phyloP scores from a whole-genome alignment of 805 yeast species.

The Spathaspora hagerdaliae region DNA sequence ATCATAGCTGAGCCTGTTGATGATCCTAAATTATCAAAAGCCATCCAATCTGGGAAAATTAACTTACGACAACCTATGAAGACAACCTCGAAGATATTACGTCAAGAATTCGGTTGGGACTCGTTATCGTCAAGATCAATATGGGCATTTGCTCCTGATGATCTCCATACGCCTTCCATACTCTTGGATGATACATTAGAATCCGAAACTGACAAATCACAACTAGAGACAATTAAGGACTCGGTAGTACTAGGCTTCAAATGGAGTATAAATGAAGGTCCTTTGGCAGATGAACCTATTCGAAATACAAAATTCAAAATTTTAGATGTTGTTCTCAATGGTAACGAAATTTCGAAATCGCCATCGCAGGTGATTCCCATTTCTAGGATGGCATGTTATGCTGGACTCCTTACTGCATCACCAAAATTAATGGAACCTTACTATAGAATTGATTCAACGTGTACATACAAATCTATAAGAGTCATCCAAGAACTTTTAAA shows the following conservation, averaged over 20 bases:
- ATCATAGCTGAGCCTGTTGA: constrained; percentile 75
- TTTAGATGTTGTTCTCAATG: constrained; percentile 53
- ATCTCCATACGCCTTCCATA: constrained; percentile 44
- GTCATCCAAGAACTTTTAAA: constrained; percentile 48
- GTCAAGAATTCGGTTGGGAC: constrained; percentile 71
- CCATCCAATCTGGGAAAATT: constrained; percentile 50
- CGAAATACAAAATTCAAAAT: constrained; percentile 67
- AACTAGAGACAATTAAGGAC: constrained; percentile 44
- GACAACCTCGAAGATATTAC: constrained; percentile 50
- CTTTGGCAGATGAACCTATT: constrained; percentile 83
- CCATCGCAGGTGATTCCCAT: constrained; percentile 76
- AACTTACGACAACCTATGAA: constrained; percentile 32
- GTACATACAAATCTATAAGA: constrained; percentile 45
- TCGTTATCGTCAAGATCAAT: constrained; percentile 75
- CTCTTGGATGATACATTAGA: constrained; percentile 68
- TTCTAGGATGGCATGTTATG: constrained; percentile 77
- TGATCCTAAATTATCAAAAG: constrained; percentile 43
- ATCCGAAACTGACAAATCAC: constrained; percentile 60
- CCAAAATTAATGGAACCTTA: constrained; percentile 84
- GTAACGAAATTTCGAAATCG: constrained; percentile 45
- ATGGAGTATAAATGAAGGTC: constrained; percentile 85
- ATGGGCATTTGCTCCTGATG: constrained; percentile 65
- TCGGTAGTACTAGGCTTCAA: constrained; percentile 72
- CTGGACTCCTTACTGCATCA: constrained; percentile 71
- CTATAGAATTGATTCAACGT: constrained; percentile 55